Evolutionary conservation across 2,329 filamentous ascomycete genomes (phyloP), one percentile per base, ranked within the genome.

Genomic region (Fusarium sacchari): DNA sequence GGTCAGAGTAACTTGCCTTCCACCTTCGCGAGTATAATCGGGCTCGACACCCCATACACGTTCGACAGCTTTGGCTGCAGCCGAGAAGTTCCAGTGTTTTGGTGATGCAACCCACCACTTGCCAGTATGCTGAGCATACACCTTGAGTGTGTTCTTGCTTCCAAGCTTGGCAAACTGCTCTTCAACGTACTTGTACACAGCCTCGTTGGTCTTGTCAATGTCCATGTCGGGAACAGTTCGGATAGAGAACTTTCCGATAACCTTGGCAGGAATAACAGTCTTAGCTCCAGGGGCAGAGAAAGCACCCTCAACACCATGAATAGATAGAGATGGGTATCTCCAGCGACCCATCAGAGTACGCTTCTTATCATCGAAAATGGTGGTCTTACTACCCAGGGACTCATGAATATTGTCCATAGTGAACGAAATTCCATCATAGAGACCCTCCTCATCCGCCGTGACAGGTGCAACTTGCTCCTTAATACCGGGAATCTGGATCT

Each of bases 21-120:
- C 96, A 83, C 96, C 96, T 86, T 99, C 96, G 72, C 96, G 91
- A 44, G 96, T 99, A 84, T 97, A 93, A 85, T 99, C 96, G 32
- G 96, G 96, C 86, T 95, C 89, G 61, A 97, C 93, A 60, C 94
- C 94, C 90, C 95, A 99, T 42, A 99, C 96, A 74, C 94, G 91
- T 87, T 98, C 93, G 39, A 96, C 95, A n/a, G 96, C 96, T 89
- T 97, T 98, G 80, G 92, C 91, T 20, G 96, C 96, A 32, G 96
- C 96, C 36, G 91, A 90, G 85, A 98, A 99, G 88, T 99, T 99
- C 95, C 96, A 98, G 88, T 99, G 96, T 86, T 97, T 96, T 36
- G 96, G 96, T 80, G 93, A 95, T 52, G 97, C 95, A 53, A 97
- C 95, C 96, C 96, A 99, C 96, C 96, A 99, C 86, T 98, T 98